Evolutionary conservation across 2,329 filamentous ascomycete species (phyloP).

Genomic region (Plenodomus biglobosus): DNA sequence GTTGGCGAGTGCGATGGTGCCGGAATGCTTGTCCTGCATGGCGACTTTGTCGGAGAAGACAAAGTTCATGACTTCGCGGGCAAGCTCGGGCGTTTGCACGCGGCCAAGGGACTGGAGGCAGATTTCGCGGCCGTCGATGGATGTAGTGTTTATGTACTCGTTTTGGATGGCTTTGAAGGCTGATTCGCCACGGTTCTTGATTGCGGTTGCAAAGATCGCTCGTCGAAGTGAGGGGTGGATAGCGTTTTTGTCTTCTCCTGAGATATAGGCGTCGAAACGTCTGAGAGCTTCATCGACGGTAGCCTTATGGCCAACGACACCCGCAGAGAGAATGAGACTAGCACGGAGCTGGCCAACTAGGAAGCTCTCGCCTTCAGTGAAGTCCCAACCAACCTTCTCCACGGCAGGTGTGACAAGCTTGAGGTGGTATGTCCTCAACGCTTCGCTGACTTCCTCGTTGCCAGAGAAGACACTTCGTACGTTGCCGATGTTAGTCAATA

Average conservation of each 20-base stretch:
- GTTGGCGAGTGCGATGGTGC: constrained; percentile 69
- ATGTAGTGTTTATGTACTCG: constrained; percentile 79
- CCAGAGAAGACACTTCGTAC: constrained; percentile 84
- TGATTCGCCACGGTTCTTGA: constrained; percentile 69
- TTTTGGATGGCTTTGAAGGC: constrained; percentile 77
- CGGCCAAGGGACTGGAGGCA: constrained; percentile 75
- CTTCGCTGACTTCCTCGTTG: constrained; percentile 69
- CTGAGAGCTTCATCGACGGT: constrained; percentile 72
- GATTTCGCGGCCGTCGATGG: constrained; percentile 89
- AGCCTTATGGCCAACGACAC: constrained; percentile 72
- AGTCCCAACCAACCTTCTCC: constrained; percentile 83
- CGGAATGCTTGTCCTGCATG: constrained; percentile 83
- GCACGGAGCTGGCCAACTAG: constrained; percentile 81
- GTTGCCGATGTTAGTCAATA: constrained; percentile 72
- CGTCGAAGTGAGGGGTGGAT: constrained; percentile 81
- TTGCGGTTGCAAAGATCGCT: constrained; percentile 76
- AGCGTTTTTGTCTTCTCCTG: constrained; percentile 63
- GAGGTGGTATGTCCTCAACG: constrained; percentile 75
- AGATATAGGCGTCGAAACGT: constrained; percentile 78
- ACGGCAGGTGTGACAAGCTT: constrained; percentile 75
- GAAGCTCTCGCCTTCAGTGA: constrained; percentile 75
- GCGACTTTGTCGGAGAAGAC: constrained; percentile 83
- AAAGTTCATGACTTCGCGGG: constrained; percentile 69
- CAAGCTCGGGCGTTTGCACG: constrained; percentile 68
- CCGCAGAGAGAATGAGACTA: constrained; percentile 74